These are phyloP conservation scores for Trichoderma lentiforme DNA, from an alignment of 2,329 filamentous ascomycete genomes.

Conservation along the genomic window DNA sequence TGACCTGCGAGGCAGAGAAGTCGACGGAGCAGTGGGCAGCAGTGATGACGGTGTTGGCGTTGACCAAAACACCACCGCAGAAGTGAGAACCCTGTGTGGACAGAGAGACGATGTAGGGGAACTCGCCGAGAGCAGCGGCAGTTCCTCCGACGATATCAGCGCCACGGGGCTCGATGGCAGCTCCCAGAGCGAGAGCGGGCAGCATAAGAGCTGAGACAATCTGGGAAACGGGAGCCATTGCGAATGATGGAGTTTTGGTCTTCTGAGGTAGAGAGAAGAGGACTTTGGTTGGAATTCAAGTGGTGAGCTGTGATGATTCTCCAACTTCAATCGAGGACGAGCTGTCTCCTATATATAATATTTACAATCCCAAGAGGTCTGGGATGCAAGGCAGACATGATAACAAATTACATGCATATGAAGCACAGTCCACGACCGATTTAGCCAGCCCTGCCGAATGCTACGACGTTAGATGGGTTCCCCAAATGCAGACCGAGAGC, in stretches of 20 bases:
- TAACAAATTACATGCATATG: background rate
- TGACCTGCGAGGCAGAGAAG: slow-evolving; percentile 19
- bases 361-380: background rate
- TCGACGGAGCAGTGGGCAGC: slow-evolving; percentile 32
- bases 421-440: background rate
- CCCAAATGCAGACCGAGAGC: background rate
- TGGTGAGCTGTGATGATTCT: slow-evolving; percentile 8
- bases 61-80: slow-evolving; percentile 31
- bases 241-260: background rate
- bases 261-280: background rate
- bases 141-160: slow-evolving; percentile 28
- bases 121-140: slow-evolving; percentile 27
- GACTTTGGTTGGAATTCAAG: background rate
- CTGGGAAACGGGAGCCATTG: slow-evolving; percentile 9
- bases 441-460: background rate
- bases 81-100: slow-evolving; percentile 22
- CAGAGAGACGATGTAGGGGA: slow-evolving; percentile 33
- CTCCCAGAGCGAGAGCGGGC: slow-evolving; percentile 14
- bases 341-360: background rate
- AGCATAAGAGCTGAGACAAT: slow-evolving; percentile 8
- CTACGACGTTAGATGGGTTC: background rate
- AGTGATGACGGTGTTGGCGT: slow-evolving; percentile 32
- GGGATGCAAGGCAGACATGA: background rate
- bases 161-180: slow-evolving; percentile 11
- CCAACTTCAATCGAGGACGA: background rate